Conservation (phyloP, 176 grass and related monocot species). For the Canna indica region DNA sequence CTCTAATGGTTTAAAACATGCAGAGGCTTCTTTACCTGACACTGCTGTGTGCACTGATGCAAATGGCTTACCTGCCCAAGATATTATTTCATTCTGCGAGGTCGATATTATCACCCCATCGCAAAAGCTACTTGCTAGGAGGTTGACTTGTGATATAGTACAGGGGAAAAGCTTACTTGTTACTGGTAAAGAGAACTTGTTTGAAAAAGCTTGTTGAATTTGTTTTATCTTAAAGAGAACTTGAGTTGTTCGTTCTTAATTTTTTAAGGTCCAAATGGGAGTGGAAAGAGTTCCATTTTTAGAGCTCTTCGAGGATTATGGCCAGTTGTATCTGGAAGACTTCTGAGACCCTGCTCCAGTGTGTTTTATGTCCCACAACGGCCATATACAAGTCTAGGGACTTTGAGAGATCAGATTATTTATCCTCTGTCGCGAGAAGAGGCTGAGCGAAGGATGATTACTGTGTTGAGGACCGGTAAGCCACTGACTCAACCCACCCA, state of each 20-base stretch:
- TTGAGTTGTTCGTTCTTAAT: conserved; percentile 7
- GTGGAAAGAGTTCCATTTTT: conserved; percentile 97
- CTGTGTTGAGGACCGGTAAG: conserved; percentile 44
- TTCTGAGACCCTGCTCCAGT: conserved; percentile 53
- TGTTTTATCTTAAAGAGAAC: conserved; percentile 14
- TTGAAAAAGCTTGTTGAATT: conserved; percentile 6
- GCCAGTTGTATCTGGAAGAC: conserved; percentile 69
- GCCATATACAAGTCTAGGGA: conserved; percentile 90
- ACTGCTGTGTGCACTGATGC: conserved; percentile 28
- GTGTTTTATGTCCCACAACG: conserved; percentile 93
- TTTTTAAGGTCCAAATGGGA: no score
- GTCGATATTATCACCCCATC: conserved; percentile 89
- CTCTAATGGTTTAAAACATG: no score
- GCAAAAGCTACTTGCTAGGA: conserved; percentile 68
- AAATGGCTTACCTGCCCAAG: conserved; percentile 34
- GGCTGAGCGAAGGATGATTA: conserved; percentile 44
- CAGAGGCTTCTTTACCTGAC: conserved; percentile 41
- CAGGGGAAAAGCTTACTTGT: conserved; percentile 80
- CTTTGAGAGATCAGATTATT: conserved; percentile 86
- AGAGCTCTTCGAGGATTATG: conserved; percentile 82
- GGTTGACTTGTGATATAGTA: conserved; percentile 58
- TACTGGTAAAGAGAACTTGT: conserved; percentile 64
- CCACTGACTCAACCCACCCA: not conserved
- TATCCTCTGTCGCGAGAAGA: conserved; percentile 86
- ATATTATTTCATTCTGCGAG: conserved; percentile 66